These are phyloP conservation scores for Acacia concinna DNA, from an alignment of 331 rosid species.

Conservation along the genomic window DNA sequence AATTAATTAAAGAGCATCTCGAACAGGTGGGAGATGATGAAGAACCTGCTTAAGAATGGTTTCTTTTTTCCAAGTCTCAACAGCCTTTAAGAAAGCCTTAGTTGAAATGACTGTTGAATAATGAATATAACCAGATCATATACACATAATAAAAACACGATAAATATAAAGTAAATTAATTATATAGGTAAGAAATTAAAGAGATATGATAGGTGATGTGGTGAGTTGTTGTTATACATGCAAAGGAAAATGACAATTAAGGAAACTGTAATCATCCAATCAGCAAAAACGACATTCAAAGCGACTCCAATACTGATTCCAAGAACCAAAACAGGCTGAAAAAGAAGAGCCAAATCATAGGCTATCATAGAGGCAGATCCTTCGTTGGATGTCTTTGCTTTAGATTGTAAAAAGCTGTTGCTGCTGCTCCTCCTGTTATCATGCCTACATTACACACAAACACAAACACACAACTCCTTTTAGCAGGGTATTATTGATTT, in stretches of 20 bases:
- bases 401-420: conserved; percentile 67
- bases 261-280: conserved; percentile 82
- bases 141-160: too few relatives aligned
- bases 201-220: too few relatives aligned
- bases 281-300: conserved; percentile 67
- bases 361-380: conserved; percentile 70
- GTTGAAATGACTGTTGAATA: conserved; percentile 52
- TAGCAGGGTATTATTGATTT: too few relatives aligned
- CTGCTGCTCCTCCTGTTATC: conserved; percentile 73
- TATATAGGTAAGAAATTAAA: not conserved
- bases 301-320: conserved; percentile 76
- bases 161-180: too few relatives aligned
- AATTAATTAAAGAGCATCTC: not conserved
- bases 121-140: too few relatives aligned
- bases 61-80: conserved; percentile 74
- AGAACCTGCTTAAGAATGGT: conserved; percentile 50
- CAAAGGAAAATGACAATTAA: conserved; percentile 61
- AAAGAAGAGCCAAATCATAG: conserved; percentile 68
- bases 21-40: not conserved
- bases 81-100: conserved; percentile 55
- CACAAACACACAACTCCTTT: not conserved
- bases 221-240: conserved; percentile 23
- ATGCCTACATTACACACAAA: conserved; percentile 44
- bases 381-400: conserved; percentile 68
- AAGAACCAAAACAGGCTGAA: conserved; percentile 69